Conservation (phyloP, 2,329 filamentous ascomycete species). For the Colletotrichum chlorophyti region DNA sequence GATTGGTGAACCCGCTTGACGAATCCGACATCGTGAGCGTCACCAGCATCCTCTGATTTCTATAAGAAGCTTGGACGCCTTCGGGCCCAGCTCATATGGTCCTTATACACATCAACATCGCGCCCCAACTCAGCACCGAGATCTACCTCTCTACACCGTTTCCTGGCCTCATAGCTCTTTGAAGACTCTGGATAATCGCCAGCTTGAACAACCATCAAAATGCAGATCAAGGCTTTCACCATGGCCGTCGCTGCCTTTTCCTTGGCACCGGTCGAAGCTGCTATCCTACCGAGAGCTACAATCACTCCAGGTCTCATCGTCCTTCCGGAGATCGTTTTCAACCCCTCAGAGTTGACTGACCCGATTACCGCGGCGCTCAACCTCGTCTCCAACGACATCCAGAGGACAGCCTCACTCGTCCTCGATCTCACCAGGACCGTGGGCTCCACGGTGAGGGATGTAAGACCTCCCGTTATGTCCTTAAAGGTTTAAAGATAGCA, state of each 20-base stretch:
- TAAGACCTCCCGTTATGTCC: neutral
- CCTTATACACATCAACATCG: too few relatives aligned
- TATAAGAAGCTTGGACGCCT: too few relatives aligned
- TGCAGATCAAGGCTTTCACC: neutral
- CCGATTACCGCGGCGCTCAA: neutral
- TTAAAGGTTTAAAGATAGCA: neutral
- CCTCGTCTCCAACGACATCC: neutral
- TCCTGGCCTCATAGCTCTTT: too few relatives aligned
- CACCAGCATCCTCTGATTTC: too few relatives aligned
- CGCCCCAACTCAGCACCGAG: too few relatives aligned
- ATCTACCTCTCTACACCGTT: too few relatives aligned
- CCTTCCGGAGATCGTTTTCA: slow-evolving; percentile 6
- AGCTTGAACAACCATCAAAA: neutral
- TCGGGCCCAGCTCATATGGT: too few relatives aligned
- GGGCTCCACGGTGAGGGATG: neutral
- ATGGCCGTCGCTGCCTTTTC: neutral
- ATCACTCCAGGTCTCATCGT: neutral
- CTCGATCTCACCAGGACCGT: neutral
- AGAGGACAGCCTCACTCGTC: neutral
- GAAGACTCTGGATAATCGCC: too few relatives aligned
- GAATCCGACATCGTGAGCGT: too few relatives aligned
- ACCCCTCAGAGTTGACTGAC: neutral
- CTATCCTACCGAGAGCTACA: neutral
- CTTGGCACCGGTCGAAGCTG: neutral
- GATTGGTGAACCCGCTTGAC: too few relatives aligned